phyloP scores from a whole-genome alignment of 441 rosid species.

The Kokia cookei region DNA sequence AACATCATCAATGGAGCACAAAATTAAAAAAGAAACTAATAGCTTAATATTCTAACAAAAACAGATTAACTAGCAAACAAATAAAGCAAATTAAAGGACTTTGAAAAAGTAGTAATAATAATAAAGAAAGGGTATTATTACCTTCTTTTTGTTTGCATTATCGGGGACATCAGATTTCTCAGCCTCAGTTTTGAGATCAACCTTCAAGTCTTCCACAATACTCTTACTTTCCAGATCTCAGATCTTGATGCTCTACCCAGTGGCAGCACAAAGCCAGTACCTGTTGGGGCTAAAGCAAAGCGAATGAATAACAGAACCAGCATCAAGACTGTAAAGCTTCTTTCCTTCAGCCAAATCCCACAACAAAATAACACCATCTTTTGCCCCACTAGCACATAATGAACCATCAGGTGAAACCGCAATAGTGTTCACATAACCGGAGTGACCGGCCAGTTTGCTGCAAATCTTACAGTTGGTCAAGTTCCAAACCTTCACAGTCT shows the following conservation, averaged over 20 bases:
- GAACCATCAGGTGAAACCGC: slow-evolving; percentile 98
- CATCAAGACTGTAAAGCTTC: slow-evolving; percentile 82
- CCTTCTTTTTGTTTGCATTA: slow-evolving; percentile 43
- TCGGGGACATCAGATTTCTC: slow-evolving; percentile 63
- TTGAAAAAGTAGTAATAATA: neutral
- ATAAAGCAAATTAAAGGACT: neutral
- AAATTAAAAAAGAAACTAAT: no score
- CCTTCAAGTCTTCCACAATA: slow-evolving; percentile 91
- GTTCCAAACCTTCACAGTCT: slow-evolving; percentile 92
- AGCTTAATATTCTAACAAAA: neutral
- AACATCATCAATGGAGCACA: no score
- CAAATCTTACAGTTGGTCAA: slow-evolving; percentile 83
- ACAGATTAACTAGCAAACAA: neutral
- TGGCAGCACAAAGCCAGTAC: slow-evolving; percentile 97
- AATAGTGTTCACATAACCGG: slow-evolving; percentile 83
- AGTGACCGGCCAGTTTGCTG: slow-evolving; percentile 67
- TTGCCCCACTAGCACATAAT: slow-evolving; percentile 92
- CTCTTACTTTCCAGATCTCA: slow-evolving; percentile 97
- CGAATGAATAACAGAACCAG: slow-evolving; percentile 64
- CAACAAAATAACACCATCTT: slow-evolving; percentile 78
- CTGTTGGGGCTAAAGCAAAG: slow-evolving; percentile 94
- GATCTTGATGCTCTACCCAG: slow-evolving; percentile 83
- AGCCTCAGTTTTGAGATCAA: slow-evolving; percentile 91
- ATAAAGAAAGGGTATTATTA: neutral
- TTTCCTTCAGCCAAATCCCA: slow-evolving; percentile 98